A percentile compares a stretch with the other conserved stretches of the same genome.
Conservation (phyloP, 2,329 filamentous ascomycete species). For the Podosphaera leucotricha region DNA sequence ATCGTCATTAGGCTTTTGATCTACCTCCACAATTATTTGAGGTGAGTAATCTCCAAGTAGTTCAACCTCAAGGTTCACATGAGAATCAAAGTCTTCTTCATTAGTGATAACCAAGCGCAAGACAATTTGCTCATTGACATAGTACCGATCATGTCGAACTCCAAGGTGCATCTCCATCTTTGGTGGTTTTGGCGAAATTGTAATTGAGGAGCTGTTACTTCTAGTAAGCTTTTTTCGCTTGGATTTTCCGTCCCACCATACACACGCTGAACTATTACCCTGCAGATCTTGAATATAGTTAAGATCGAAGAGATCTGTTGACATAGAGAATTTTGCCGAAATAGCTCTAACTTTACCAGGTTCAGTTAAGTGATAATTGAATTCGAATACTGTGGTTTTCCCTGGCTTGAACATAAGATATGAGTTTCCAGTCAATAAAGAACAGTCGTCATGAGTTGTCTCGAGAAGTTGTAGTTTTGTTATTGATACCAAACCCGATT, state of each 20-base stretch:
- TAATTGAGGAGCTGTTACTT: slow-evolving; percentile 30
- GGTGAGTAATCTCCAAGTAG: slow-evolving; percentile 36
- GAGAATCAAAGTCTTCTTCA: slow-evolving; percentile 57
- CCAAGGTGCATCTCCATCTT: slow-evolving; percentile 59
- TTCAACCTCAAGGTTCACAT: slow-evolving; percentile 44
- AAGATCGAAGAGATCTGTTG: slow-evolving; percentile 41
- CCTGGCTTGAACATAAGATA: slow-evolving; percentile 44
- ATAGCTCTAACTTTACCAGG: slow-evolving; percentile 51
- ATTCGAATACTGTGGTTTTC: slow-evolving; percentile 44
- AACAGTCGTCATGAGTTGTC: slow-evolving; percentile 14
- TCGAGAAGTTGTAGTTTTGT: slow-evolving; percentile 9
- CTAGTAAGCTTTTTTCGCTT: slow-evolving; percentile 25
- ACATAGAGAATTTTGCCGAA: slow-evolving; percentile 37
- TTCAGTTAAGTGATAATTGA: slow-evolving; percentile 55
- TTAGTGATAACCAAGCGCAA: slow-evolving; percentile 53
- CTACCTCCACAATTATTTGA: slow-evolving; percentile 19
- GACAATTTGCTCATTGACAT: slow-evolving; percentile 55
- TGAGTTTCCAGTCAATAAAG: slow-evolving; percentile 26
- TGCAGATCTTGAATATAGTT: slow-evolving; percentile 35
- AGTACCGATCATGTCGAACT: slow-evolving; percentile 46
- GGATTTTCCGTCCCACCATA: slow-evolving; percentile 27
- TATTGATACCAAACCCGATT: slow-evolving; percentile 2
- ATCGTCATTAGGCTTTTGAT: not conserved
- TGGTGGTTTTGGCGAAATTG: slow-evolving; percentile 68
- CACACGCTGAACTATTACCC: slow-evolving; percentile 19